Evolutionary conservation across 2,329 filamentous ascomycete species (phyloP), one percentile per base, ranked within the genome.

Genomic region (Exophiala lecanii-corni): DNA sequence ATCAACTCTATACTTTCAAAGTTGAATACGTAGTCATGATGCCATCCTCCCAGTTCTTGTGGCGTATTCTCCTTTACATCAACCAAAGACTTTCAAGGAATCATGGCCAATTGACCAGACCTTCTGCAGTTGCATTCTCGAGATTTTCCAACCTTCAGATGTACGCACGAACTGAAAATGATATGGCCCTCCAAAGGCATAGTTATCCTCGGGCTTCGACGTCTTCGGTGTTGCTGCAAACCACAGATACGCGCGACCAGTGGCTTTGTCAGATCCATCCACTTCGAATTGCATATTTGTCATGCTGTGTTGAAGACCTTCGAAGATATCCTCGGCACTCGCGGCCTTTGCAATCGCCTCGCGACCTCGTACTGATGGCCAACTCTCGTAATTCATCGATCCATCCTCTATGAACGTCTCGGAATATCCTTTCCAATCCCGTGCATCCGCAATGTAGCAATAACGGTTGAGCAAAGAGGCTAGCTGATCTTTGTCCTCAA

Each of bases 301-400:
- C 43, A 45, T 41, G 16, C 19, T 45, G 43, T 45, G 43, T 18
- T 45, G 43, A 13, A 45, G 43, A 2, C 43, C 43, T 13, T 45
- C 37, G 16, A 45, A 45, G 13, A 15, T 9, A 4, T 36, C 4
- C 23, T 45, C 43, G 10, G 33, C 43, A 31, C 43, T 45, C 7
- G 43, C 37, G 12, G 43, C 38, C 25, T 45, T 45, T 1, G 25
- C 21, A 9, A 45, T 45, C 5, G 17, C 21, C 5, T 44, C 36
- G 13, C 30, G 19, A 20, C 41, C 41, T 9, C 21, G 25, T 9
- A 44, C 20, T 13, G 32, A 35, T 2, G 25, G 25, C 41, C 41
- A 44, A 9, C 25, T 33, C 16, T 44, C 41, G 31, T 33, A 44
- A 20, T n/a, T 39, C 41, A 44, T 44, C 9, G 37, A 6, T 12